Base-by-base conservation (phyloP, 345 rosid species). In the Hirschfeldia incana region DNA sequence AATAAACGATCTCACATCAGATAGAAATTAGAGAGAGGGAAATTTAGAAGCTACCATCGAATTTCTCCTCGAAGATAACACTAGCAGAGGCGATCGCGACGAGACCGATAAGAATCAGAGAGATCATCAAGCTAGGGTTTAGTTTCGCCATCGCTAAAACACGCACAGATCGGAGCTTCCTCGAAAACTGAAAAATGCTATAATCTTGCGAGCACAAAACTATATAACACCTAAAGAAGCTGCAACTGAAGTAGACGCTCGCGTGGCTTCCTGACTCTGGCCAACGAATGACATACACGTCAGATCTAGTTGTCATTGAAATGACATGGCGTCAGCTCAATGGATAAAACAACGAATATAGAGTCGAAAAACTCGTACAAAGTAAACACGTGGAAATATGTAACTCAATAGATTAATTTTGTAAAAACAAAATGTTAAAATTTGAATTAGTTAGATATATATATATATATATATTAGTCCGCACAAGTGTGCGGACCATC, bases 21-120 rank as follows among this genome's bases (percentile, higher is more conserved):
- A 21, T 21, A 21, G 21, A 21, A 1, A 21, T 21, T 21, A 21
- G 21, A 21, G 21, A 21, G 21, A 60, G 62, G 12, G 44, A 67
- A 16, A 78, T 4, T 73, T 10, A 28, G 72, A n/a, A n/a, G n/a
- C 33, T 89, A 95, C 99, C 98, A 5, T 89, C 91, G 77, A 93
- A 94, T 9, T 88, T 92, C 26, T 94, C 98, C 79, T 94, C 98
- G 82, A 95, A 95, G 85, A 90, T 85, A 66, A 91, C 92, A 55
- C 78, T 67, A 7, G 98, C 91, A 5, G 89, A 86, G n/a, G 89
- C 89, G 80, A 87, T 61, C 37, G 85, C 86, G 0, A 86, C 36
- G n/a, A 90, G 79, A 8, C 83, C 53, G 59, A 87, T 26, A 8
- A 90, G 72, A 8, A 85, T 33, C 21, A 84, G 26, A 57, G 78